These are phyloP conservation scores for Nicotiana noctiflora DNA, from an alignment of 257 asterid genomes.

Conservation along the genomic window DNA sequence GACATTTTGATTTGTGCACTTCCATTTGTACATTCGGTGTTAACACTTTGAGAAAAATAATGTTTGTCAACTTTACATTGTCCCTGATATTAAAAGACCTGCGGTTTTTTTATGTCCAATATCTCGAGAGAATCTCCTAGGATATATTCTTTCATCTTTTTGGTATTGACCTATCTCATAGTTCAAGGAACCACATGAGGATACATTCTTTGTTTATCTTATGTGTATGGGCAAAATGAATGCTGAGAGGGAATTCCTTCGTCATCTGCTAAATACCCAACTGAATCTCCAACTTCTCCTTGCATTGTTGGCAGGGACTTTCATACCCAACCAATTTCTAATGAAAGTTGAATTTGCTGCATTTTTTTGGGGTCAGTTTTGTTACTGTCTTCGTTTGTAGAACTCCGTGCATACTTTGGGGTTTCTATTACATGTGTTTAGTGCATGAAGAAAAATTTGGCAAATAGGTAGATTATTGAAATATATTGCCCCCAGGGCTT, in stretches of 20 bases:
- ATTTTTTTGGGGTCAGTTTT: background rate
- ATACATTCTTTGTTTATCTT: background rate
- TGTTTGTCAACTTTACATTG: background rate
- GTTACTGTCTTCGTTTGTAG: background rate
- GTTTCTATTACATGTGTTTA: background rate
- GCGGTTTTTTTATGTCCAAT: background rate
- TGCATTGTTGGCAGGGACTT: background rate
- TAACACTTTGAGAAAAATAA: background rate
- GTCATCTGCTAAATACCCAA: background rate
- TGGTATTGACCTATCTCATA: background rate
- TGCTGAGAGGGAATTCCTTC: background rate
- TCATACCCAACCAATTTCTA: background rate
- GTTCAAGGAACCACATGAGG: background rate
- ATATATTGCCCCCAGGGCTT: background rate
- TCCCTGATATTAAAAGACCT: background rate
- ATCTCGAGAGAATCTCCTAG: background rate
- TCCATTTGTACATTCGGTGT: background rate
- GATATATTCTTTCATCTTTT: background rate
- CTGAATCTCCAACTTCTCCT: slow-evolving; percentile 4
- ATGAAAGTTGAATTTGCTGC: background rate
- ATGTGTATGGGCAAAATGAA: background rate
- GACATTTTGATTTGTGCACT: background rate
- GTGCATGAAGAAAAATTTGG: background rate
- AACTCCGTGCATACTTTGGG: background rate
- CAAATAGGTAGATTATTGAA: background rate